Evolutionary conservation across 352 stramenopile species (phyloP), one percentile per base, ranked within the genome.

Genomic region (Blastocystis sp.): DNA sequence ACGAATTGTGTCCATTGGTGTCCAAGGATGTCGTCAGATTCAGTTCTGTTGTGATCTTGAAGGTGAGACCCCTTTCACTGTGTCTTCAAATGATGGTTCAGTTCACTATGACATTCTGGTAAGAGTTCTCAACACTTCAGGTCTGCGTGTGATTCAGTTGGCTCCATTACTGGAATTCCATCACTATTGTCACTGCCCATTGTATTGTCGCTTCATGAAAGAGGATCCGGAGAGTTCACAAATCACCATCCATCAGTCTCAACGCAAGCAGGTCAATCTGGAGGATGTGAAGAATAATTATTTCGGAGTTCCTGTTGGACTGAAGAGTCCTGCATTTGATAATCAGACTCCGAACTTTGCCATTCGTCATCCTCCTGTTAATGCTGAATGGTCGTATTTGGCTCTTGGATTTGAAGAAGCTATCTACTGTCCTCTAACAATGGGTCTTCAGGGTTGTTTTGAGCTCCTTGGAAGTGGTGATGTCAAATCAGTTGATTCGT

Each of bases 31-130:
- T 39, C 43, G 21, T 29, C 43, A n/a, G 14, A 61, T 80, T 24
- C 35, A 80, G 43, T 80, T 80, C 51, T 80, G 69, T 39, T 80
- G 69, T 39, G 69, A 80, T 54, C 35, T 4, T n/a, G 69, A 80
- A 39, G 69, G 43, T 29, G 69, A 80, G 19, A 7, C 61, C 32
- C 42, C 69, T 11, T 80, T 59, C 24, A 35, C n/a, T 12, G n/a
- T 80, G n/a, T 37, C 49, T 42, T 58, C 69, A 14, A 32, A 9
- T 27, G 29, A 59, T n/a, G 69, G 69, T 9, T 32, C 19, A 27
- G 35, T 42, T 21, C 14, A 49, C 3, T 59, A 59, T n/a, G 42
- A 58, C 7, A 39, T 80, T 29, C 12, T 80, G 16, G 69, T 80
- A 42, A 24, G 69, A 21, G 16, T 80, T 16, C 39, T 63, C 39